Percentiles rank a stretch among this genome's conserved stretches.
phyloP scores from a whole-genome alignment of 192 early-diverging fungal species.

The Pilaira anomala region DNA sequence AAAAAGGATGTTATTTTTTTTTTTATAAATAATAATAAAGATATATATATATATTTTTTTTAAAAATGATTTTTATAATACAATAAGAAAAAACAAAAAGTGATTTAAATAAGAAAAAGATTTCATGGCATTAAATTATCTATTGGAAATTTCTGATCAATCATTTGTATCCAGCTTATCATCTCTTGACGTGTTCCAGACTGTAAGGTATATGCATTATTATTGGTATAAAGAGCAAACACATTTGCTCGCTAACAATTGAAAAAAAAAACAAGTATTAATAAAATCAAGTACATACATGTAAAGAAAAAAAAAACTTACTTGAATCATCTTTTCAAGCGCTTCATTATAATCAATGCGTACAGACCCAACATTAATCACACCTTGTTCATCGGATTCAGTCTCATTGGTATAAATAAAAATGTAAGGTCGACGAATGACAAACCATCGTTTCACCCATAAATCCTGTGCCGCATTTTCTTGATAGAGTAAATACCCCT shows the following conservation, averaged over 20 bases:
- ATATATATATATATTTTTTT: too few relatives aligned
- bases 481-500: constrained; percentile 51
- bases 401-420: constrained; percentile 66
- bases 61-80: too few relatives aligned
- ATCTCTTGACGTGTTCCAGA: constrained; percentile 60
- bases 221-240: constrained; percentile 68
- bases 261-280: constrained; percentile 7
- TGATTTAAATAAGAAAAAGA: too few relatives aligned
- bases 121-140: constrained; percentile 10
- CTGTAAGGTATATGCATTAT: constrained; percentile 65
- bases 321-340: constrained; percentile 58
- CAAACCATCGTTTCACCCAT: constrained; percentile 81
- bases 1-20: too few relatives aligned
- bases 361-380: constrained; percentile 71
- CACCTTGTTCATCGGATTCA: constrained; percentile 64
- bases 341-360: constrained; percentile 58
- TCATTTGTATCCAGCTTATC: constrained; percentile 60
- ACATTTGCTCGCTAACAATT: constrained; percentile 56
- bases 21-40: too few relatives aligned
- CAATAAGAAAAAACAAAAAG: too few relatives aligned
- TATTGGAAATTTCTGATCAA: constrained; percentile 42
- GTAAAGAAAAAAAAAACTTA: constrained; percentile 24
- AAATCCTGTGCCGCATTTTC: constrained; percentile 51
- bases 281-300: too few relatives aligned
- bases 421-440: constrained; percentile 76